Percentiles rank a stretch among this genome's conserved stretches.
These are phyloP conservation scores for Sclerotinia borealis DNA, from an alignment of 2,329 filamentous ascomycete species.

Conservation along the genomic window DNA sequence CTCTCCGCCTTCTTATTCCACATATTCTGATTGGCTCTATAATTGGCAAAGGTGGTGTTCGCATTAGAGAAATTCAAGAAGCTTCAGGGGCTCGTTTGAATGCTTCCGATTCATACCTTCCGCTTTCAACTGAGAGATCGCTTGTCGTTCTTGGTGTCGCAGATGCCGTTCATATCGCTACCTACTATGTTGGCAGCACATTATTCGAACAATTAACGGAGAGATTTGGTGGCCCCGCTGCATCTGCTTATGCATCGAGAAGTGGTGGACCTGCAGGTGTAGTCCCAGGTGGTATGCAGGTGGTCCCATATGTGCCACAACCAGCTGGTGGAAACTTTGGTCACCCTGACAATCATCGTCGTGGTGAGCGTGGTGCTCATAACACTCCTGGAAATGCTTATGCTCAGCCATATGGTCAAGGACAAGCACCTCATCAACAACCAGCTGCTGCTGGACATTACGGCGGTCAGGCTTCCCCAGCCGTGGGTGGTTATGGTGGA, in stretches of 20 bases:
- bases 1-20: slow-evolving; percentile 87
- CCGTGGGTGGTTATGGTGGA: slow-evolving; percentile 68
- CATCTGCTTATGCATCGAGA: slow-evolving; percentile 94
- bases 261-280: slow-evolving; percentile 90
- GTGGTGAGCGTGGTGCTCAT: slow-evolving; percentile 66
- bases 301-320: slow-evolving; percentile 95
- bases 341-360: slow-evolving; percentile 78
- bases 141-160: slow-evolving; percentile 96
- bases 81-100: slow-evolving; percentile 94
- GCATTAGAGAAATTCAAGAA: slow-evolving; percentile 97
- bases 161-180: slow-evolving; percentile 96
- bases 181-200: slow-evolving; percentile 98
- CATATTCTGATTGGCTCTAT: slow-evolving; percentile 98
- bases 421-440: slow-evolving; percentile 48
- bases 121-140: slow-evolving; percentile 93
- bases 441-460: slow-evolving; percentile 71
- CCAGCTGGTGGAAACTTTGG: slow-evolving; percentile 89
- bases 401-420: slow-evolving; percentile 51
- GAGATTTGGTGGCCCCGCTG: slow-evolving; percentile 88
- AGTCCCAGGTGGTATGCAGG: slow-evolving; percentile 95
- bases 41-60: slow-evolving; percentile 92
- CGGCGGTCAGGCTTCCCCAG: slow-evolving; percentile 41
- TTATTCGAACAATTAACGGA: slow-evolving; percentile 95
- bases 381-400: slow-evolving; percentile 72
- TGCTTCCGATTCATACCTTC: slow-evolving; percentile 89